Percentiles rank a stretch among this genome's conserved stretches.
These are phyloP conservation scores for Chamaecyparis obtusa DNA, from an alignment of 75 land plant species.

Conservation along the genomic window DNA sequence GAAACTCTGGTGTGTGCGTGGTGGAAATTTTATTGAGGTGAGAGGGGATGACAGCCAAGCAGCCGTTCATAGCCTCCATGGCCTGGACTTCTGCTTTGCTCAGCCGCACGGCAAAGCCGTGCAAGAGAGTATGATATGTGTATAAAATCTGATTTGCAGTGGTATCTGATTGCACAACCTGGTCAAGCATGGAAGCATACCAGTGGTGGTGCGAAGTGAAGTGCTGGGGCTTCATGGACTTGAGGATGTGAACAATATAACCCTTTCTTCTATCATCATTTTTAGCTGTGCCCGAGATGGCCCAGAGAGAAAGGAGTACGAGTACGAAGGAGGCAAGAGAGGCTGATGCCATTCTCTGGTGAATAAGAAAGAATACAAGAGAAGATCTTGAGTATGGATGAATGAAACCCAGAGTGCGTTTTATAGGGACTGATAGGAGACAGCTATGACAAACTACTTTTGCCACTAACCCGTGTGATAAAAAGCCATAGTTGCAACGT, in stretches of 20 bases:
- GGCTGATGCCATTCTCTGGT: no score
- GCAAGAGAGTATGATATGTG: conserved; percentile 59
- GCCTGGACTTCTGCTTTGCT: conserved; percentile 37
- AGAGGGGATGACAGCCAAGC: conserved; percentile 42
- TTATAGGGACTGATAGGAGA: no score
- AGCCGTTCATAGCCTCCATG: conserved; percentile 39
- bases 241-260: not conserved
- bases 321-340: not conserved
- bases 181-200: not conserved
- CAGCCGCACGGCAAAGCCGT: conserved; percentile 67
- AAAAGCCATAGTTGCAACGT: no score
- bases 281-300: not conserved
- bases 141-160: conserved; percentile 36
- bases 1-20: conserved; percentile 48
- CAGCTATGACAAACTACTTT: no score
- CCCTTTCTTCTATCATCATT: not conserved
- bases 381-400: no score
- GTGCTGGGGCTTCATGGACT: not conserved
- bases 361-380: no score
- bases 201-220: not conserved
- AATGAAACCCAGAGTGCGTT: no score
- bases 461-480: no score
- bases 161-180: not conserved
- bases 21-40: conserved; percentile 32
- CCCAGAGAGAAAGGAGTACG: not conserved